Conservation (phyloP, 2,329 filamentous ascomycete species). For the Aureobasidium sp. region DNA sequence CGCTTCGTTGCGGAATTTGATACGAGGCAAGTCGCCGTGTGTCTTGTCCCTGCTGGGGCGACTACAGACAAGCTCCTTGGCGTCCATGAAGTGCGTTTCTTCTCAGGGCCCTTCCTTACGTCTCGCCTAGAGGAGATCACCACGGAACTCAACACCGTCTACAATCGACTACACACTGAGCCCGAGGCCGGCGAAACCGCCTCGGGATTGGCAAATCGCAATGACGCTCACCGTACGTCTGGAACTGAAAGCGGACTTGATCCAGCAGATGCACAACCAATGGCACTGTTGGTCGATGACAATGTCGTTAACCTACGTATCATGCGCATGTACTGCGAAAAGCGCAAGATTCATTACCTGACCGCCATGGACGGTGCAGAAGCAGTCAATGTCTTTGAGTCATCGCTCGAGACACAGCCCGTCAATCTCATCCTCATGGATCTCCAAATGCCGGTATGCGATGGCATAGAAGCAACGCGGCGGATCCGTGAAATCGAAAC, state of each 20-base stretch:
- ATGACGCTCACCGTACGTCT: neutral
- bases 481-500: conserved; percentile 33
- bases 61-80: conserved; percentile 19
- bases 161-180: conserved; percentile 1
- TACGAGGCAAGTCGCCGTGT: conserved; percentile 22
- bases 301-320: conserved; percentile 44
- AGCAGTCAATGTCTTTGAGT: conserved; percentile 33
- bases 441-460: conserved; percentile 38
- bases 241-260: neutral
- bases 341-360: conserved; percentile 35
- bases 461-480: conserved; percentile 33
- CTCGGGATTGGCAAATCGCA: neutral
- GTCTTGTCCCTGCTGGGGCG: conserved; percentile 23
- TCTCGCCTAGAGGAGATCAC: conserved; percentile 18
- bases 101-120: conserved; percentile 25
- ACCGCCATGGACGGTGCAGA: conserved; percentile 38
- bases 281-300: conserved; percentile 40
- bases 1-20: conserved; percentile 2
- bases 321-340: conserved; percentile 40
- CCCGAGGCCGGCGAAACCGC: conserved; percentile 10
- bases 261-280: conserved; percentile 16
- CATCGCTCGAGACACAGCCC: conserved; percentile 20
- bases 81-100: conserved; percentile 21
- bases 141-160: conserved; percentile 13
- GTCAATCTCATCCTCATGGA: conserved; percentile 38